Evolutionary conservation across 768 basidiomycete genomes (phyloP).

Genomic region (Kondoa malvinella): DNA sequence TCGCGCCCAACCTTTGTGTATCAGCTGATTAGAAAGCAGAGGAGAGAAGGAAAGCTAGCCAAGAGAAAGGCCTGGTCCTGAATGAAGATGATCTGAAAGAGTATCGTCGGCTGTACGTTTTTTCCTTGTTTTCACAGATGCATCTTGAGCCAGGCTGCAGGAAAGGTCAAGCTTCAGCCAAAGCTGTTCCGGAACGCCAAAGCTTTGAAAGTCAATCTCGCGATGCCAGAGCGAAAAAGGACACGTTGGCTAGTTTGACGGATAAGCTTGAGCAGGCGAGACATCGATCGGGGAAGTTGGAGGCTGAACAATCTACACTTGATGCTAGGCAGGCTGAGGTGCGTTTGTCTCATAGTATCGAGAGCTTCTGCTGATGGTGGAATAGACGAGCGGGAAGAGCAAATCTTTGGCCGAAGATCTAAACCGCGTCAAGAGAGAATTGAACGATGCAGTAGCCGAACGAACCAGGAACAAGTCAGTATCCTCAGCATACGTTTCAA

Average conservation of each 20-base stretch:
- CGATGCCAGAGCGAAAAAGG: conserved; percentile 57
- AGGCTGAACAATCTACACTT: conserved; percentile 27
- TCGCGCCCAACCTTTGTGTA: neutral
- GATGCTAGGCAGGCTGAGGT: conserved; percentile 45
- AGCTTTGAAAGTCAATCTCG: conserved; percentile 59
- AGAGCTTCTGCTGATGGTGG: neutral
- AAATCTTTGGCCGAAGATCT: conserved; percentile 45
- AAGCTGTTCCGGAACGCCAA: conserved; percentile 75
- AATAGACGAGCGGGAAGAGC: conserved; percentile 42
- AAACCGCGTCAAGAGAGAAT: conserved; percentile 50
- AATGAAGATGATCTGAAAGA: conserved; percentile 71
- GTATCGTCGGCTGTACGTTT: conserved; percentile 58
- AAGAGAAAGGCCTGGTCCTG: conserved; percentile 52
- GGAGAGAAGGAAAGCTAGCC: conserved; percentile 53
- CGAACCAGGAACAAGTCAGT: conserved; percentile 57
- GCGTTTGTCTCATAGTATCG: conserved; percentile 16
- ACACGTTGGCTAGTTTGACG: conserved; percentile 48
- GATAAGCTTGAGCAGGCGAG: conserved; percentile 53
- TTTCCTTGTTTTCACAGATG: too few species aligned
- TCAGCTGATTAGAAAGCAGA: conserved; percentile 36
- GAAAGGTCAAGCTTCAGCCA: conserved; percentile 58
- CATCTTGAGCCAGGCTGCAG: too few species aligned
- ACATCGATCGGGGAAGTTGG: conserved; percentile 41
- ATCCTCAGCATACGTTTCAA: neutral
- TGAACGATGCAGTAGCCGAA: conserved; percentile 74